A percentile compares a stretch with the other conserved stretches of the same genome.
Conservation (phyloP, 2,329 filamentous ascomycete genomes). For the Bipolaris victoriae region DNA sequence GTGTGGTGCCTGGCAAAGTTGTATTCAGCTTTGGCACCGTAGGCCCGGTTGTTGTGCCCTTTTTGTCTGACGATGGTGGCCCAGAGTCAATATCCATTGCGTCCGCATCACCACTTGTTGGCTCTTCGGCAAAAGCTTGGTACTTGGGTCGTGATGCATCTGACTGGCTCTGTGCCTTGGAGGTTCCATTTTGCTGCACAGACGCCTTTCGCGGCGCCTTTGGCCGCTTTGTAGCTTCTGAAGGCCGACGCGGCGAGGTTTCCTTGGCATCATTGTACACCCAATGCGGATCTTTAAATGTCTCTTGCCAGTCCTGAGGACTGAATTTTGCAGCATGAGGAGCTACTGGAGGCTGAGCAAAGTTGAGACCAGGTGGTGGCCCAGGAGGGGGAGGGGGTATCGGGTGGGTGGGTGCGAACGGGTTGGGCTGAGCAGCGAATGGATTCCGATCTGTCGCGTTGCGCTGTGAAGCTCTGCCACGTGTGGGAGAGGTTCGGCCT, state of each 20-base stretch:
- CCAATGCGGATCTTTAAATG: slow-evolving; percentile 54
- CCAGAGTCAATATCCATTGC: slow-evolving; percentile 58
- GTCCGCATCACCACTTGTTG: slow-evolving; percentile 40
- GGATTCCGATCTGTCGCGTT: slow-evolving; percentile 26
- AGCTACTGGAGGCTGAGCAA: slow-evolving; percentile 27
- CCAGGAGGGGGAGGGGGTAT: slow-evolving; percentile 43
- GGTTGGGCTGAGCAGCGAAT: slow-evolving; percentile 24
- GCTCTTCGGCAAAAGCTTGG: slow-evolving; percentile 42
- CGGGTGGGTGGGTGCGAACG: slow-evolving; percentile 27
- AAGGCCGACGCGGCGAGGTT: slow-evolving; percentile 39
- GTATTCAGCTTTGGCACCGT: slow-evolving; percentile 13
- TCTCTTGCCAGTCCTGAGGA: slow-evolving; percentile 52
- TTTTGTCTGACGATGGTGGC: slow-evolving; percentile 30
- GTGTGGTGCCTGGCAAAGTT: slow-evolving; percentile 10
- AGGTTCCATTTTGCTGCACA: slow-evolving; percentile 37
- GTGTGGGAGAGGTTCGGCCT: slow-evolving; percentile 41
- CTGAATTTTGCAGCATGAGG: slow-evolving; percentile 49
- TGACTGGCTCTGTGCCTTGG: slow-evolving; percentile 39
- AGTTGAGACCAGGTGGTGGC: slow-evolving; percentile 33
- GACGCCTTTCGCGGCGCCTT: slow-evolving; percentile 41
- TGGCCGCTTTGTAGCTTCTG: slow-evolving; percentile 34
- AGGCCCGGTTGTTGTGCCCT: slow-evolving; percentile 6
- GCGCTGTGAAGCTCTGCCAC: slow-evolving; percentile 37
- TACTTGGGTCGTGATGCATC: slow-evolving; percentile 36
- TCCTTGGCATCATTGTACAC: slow-evolving; percentile 39